phyloP scores from a whole-genome alignment of 805 yeast genomes.

The Ogataea henricii region DNA sequence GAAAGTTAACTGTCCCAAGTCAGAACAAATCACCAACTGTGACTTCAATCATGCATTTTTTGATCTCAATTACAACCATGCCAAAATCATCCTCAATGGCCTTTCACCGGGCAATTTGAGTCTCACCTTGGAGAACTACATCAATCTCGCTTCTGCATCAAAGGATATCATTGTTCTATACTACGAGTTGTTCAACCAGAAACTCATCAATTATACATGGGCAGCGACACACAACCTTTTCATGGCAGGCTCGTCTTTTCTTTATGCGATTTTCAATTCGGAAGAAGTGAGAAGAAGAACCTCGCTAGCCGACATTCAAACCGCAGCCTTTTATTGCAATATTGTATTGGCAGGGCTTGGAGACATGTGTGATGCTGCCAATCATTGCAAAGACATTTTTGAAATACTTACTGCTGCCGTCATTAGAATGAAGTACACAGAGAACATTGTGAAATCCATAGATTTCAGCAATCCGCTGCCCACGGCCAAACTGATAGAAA shows the following conservation, averaged over 20 bases:
- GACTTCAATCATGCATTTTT: slow-evolving; percentile 72
- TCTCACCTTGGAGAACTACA: slow-evolving; percentile 54
- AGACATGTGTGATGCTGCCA: slow-evolving; percentile 79
- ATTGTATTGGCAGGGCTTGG: slow-evolving; percentile 59
- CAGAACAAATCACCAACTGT: slow-evolving; percentile 64
- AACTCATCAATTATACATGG: slow-evolving; percentile 83
- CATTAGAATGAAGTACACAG: slow-evolving; percentile 54
- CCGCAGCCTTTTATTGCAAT: slow-evolving; percentile 49
- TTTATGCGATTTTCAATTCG: slow-evolving; percentile 75
- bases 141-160: slow-evolving; percentile 62
- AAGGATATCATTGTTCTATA: slow-evolving; percentile 67
- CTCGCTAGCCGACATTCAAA: slow-evolving; percentile 51
- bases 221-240: slow-evolving; percentile 87
- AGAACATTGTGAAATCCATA: slow-evolving; percentile 29
- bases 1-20: slow-evolving; percentile 59
- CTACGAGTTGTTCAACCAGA: slow-evolving; percentile 53
- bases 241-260: slow-evolving; percentile 84
- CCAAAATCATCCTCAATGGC: slow-evolving; percentile 72
- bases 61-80: slow-evolving; percentile 74
- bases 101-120: slow-evolving; percentile 69
- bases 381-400: slow-evolving; percentile 67
- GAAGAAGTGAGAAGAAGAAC: slow-evolving; percentile 50
- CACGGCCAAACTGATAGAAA: slow-evolving; percentile 30
- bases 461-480: slow-evolving; percentile 30
- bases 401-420: slow-evolving; percentile 74